Evolutionary conservation across 2,329 filamentous ascomycete species (phyloP), one percentile per base, ranked within the genome.

Genomic region (Furcasterigmium furcatum): DNA sequence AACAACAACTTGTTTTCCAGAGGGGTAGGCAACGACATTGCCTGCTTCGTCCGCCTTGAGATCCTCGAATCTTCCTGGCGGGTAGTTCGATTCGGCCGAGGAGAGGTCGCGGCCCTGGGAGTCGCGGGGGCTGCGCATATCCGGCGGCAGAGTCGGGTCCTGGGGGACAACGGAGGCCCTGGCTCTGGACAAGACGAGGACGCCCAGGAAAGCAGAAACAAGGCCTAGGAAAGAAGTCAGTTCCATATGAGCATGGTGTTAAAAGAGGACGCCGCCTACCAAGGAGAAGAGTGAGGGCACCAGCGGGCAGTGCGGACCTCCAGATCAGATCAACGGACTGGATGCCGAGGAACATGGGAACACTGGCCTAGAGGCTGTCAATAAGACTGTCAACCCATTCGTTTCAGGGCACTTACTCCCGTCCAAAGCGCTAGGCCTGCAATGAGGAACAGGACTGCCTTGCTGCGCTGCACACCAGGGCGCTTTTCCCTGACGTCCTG

Each of bases 401-500:
- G 30, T 9, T n/a, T 10, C 20, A 38, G 9, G 2, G 3, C 8
- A 73, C 76, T 59, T 56, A 80, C 76, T 53, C 64, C 75, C 43
- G 71, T 76, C 79, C 79, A 82, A 25, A 78, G 56, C n/a, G 64
- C 67, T 46, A 79, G 59, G 13, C 68, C 74, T 38, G 65, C 55
- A 19, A 74, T 61, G 16, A 71, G 59, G 1, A 71, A 56, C 20
- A 73, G 53, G 16, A 76, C 53, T 30, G 68, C 64, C 54, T 69
- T 76, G 46, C 60, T 65, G 27, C 64, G 62, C 4, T 56, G 56
- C 36, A 56, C 47, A 12, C 52, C 54, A 4, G 58, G 41, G 19
- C 49, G 52, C 27, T 58, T 55, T 16, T 60, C 58, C 45, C 58
- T 52, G n/a, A 54, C 53, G 44, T 67, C 64, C 30, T 61, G 55